Evolutionary conservation across 1,284 basidiomycete genomes (phyloP).

Genomic region (Leucoagaricus sp.): DNA sequence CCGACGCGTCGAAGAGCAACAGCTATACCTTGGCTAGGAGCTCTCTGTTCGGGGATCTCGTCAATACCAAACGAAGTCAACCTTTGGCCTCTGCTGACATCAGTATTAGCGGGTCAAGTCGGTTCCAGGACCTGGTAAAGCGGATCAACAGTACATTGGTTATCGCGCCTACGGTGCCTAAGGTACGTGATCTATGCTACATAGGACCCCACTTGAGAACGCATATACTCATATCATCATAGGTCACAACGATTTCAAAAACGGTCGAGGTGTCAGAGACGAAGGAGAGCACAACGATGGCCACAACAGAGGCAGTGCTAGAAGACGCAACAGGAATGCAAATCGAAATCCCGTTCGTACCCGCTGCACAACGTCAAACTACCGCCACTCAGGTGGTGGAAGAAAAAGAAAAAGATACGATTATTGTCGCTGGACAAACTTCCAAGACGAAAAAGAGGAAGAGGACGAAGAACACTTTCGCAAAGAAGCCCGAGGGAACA

Average conservation of each 20-base stretch:
- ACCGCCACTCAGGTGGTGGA: slow-evolving; percentile 24
- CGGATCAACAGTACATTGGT: slow-evolving; percentile 55
- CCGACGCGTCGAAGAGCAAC: too few relatives aligned
- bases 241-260: background rate
- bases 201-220: background rate
- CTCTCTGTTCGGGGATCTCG: slow-evolving; percentile 41
- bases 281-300: too few relatives aligned
- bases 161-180: slow-evolving; percentile 54
- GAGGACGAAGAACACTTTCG: slow-evolving; percentile 38
- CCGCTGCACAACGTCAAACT: slow-evolving; percentile 49
- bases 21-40: too few relatives aligned
- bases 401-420: slow-evolving; percentile 57
- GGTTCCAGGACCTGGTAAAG: slow-evolving; percentile 52
- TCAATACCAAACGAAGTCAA: too few relatives aligned
- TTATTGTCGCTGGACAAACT: slow-evolving; percentile 74
- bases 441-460: slow-evolving; percentile 62
- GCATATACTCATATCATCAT: background rate
- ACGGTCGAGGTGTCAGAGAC: background rate
- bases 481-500: slow-evolving; percentile 17
- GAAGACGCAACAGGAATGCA: slow-evolving; percentile 39
- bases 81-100: too few relatives aligned
- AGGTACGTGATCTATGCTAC: slow-evolving; percentile 20
- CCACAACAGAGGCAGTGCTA: slow-evolving; percentile 6
- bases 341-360: slow-evolving; percentile 73
- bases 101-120: background rate